phyloP scores from a whole-genome alignment of 2,329 filamentous ascomycete species.

The Cladosporium sp. region DNA sequence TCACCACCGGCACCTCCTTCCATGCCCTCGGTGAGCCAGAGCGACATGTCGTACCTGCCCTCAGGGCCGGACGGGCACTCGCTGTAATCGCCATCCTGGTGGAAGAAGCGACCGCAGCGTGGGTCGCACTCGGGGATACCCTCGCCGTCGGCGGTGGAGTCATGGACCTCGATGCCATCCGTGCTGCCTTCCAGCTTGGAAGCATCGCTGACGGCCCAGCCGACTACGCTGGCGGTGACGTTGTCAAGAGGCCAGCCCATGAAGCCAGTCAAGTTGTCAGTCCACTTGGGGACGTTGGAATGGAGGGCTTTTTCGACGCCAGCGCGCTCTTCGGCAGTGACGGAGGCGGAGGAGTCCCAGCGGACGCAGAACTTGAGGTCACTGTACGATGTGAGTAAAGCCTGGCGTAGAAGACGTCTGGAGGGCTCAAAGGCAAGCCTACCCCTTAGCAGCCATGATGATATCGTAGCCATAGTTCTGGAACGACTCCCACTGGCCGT shows the following conservation, averaged over 20 bases:
- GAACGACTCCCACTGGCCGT: conserved; percentile 7
- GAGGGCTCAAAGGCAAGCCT: not conserved
- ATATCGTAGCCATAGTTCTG: conserved; percentile 11
- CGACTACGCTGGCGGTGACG: conserved; percentile 40
- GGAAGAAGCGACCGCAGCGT: conserved; percentile 43
- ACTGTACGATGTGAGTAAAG: conserved; percentile 15
- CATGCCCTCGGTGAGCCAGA: conserved; percentile 48
- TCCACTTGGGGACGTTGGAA: conserved; percentile 39
- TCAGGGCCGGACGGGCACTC: conserved; percentile 37
- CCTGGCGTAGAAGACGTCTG: too few relatives aligned
- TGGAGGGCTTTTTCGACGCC: conserved; percentile 35
- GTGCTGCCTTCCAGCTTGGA: conserved; percentile 36
- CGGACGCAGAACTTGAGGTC: conserved; percentile 42
- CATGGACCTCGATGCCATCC: conserved; percentile 38
- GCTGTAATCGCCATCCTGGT: conserved; percentile 41
- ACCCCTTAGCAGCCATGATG: conserved; percentile 8
- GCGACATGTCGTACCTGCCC: conserved; percentile 43
- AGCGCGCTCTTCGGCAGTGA: conserved; percentile 37
- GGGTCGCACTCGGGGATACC: conserved; percentile 42
- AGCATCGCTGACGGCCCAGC: conserved; percentile 41
- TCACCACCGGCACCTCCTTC: conserved; percentile 44
- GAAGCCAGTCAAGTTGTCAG: conserved; percentile 41
- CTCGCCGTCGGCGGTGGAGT: conserved; percentile 36
- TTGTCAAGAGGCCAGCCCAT: conserved; percentile 42
- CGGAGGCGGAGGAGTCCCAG: conserved; percentile 39